These are phyloP conservation scores for Oehlia diaphana DNA, from an alignment of 192 early-diverging fungal genomes.

Conservation along the genomic window DNA sequence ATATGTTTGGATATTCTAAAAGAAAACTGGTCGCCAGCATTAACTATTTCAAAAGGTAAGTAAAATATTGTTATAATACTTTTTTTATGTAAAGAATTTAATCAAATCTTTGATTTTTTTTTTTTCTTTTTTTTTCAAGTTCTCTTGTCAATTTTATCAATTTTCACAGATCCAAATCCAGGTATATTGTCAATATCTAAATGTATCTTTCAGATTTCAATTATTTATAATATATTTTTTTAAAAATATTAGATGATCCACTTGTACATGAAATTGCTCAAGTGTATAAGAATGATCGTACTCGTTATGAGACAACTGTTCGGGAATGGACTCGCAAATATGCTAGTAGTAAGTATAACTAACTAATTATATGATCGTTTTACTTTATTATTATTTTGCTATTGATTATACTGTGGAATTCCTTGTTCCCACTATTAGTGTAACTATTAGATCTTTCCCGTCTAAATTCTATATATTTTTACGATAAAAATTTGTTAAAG, in stretches of 20 bases:
- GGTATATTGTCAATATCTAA: no score
- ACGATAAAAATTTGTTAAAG: no score
- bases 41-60: not conserved
- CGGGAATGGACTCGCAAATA: not conserved
- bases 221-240: not conserved
- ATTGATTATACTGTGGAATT: no score
- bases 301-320: not conserved
- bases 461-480: no score
- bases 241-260: not conserved
- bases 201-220: not conserved
- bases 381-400: no score
- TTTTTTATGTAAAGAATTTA: not conserved
- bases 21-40: not conserved
- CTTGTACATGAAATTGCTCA: not conserved
- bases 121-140: not conserved
- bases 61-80: not conserved
- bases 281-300: not conserved
- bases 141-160: not conserved
- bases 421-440: no score
- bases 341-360: not conserved
- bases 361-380: no score
- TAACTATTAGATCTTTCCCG: no score
- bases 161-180: no score
- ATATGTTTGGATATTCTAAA: conserved; percentile 7
- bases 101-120: not conserved